These are phyloP conservation scores for Dactylellina leptospora DNA, from an alignment of 2,329 filamentous ascomycete species.

Conservation along the genomic window DNA sequence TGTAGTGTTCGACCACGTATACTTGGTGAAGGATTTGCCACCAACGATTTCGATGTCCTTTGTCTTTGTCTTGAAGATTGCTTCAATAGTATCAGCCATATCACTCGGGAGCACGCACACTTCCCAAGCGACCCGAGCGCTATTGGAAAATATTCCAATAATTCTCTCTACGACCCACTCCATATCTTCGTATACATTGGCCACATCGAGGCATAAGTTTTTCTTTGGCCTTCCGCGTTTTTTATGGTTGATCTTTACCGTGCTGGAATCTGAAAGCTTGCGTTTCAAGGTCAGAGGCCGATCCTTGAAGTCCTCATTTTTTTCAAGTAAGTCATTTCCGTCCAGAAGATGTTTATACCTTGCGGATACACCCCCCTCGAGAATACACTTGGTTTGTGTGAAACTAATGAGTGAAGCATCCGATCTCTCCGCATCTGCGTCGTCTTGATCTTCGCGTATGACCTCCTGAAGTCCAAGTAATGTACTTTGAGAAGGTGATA, in stretches of 20 bases:
- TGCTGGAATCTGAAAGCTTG: not conserved
- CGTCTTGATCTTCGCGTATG: too few relatives aligned
- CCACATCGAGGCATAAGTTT: not conserved
- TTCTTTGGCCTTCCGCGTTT: not conserved
- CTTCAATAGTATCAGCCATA: not conserved
- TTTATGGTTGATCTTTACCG: not conserved
- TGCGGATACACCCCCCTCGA: too few relatives aligned
- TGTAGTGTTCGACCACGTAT: not conserved
- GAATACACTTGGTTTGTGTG: too few relatives aligned
- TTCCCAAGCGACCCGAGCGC: not conserved
- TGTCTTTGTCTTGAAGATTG: not conserved
- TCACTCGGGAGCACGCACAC: not conserved
- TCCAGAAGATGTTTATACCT: too few relatives aligned
- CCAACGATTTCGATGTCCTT: not conserved
- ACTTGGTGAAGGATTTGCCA: not conserved
- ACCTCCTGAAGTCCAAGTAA: too few relatives aligned
- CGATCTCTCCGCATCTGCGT: too few relatives aligned
- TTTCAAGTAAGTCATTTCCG: too few relatives aligned
- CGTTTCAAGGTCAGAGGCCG: not conserved
- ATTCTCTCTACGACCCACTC: not conserved
- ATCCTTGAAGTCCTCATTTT: too few relatives aligned
- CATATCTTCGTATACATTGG: not conserved
- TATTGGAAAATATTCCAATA: not conserved
- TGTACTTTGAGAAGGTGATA: too few relatives aligned
- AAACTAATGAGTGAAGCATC: too few relatives aligned